Evolutionary conservation across 257 asterid genomes (phyloP).

Genomic region (Solanum chilense): DNA sequence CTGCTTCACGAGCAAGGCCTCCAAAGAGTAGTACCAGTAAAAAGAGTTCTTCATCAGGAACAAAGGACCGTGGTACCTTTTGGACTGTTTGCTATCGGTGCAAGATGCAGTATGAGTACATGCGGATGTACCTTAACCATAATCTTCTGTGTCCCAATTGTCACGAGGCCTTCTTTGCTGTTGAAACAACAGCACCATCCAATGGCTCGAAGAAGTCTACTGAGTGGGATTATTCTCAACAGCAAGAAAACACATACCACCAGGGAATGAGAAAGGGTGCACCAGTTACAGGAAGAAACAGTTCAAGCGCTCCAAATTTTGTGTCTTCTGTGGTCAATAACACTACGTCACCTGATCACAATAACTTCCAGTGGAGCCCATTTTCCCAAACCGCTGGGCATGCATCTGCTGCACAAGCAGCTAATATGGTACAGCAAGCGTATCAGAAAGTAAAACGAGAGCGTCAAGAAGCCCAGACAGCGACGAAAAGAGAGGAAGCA

Average conservation of each 20-base stretch:
- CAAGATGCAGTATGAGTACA: slow-evolving; percentile 74
- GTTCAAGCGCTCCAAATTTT: slow-evolving; percentile 9
- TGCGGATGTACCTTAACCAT: slow-evolving; percentile 58
- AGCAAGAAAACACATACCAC: slow-evolving; percentile 15
- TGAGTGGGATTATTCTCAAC: slow-evolving; percentile 12
- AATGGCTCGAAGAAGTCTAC: slow-evolving; percentile 20
- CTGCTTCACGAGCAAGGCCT: slow-evolving; percentile 24
- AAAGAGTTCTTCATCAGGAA: slow-evolving; percentile 21
- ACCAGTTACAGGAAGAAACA: slow-evolving; percentile 8
- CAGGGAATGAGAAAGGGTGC: slow-evolving; percentile 2
- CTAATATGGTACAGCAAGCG: slow-evolving; percentile 64
- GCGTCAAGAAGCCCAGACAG: slow-evolving; percentile 63
- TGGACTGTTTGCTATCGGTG: slow-evolving; percentile 78
- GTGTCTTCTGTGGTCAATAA: slow-evolving; percentile 1
- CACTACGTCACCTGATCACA: not conserved
- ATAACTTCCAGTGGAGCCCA: slow-evolving; percentile 55
- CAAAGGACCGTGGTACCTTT: slow-evolving; percentile 42
- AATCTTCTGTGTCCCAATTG: slow-evolving; percentile 79
- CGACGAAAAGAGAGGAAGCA: slow-evolving; percentile 45
- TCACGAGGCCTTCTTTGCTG: slow-evolving; percentile 64
- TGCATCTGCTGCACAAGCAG: slow-evolving; percentile 53
- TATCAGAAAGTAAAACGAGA: slow-evolving; percentile 67
- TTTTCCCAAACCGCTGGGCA: slow-evolving; percentile 40
- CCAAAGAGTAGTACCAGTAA: slow-evolving; percentile 30
- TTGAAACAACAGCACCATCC: slow-evolving; percentile 49